Evolutionary conservation across 352 stramenopile species (phyloP).

Genomic region (Pythium coloratum): DNA sequence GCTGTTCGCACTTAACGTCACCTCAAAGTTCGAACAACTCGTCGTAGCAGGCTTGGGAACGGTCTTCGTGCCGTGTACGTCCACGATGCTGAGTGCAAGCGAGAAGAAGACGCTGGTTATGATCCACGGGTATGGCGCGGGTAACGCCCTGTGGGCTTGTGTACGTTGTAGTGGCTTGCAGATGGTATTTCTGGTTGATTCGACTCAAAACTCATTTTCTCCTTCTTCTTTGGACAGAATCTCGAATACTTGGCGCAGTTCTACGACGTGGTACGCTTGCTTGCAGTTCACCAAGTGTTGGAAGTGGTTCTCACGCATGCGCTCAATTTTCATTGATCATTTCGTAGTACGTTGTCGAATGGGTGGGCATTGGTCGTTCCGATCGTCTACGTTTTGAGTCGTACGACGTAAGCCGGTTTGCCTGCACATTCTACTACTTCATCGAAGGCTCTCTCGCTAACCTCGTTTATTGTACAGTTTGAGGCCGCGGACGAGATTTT

Average conservation of each 20-base stretch:
- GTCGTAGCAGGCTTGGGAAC: conserved; percentile 59
- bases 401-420: conserved; percentile 37
- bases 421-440: too few relatives aligned
- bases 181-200: too few relatives aligned
- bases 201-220: too few relatives aligned
- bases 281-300: too few relatives aligned
- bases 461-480: conserved; percentile 26
- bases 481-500: conserved; percentile 55
- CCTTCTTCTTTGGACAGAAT: conserved; percentile 32
- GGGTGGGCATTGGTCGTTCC: conserved; percentile 55
- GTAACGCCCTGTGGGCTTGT: conserved; percentile 63
- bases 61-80: conserved; percentile 46
- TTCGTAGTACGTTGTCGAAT: conserved; percentile 60
- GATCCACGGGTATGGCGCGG: conserved; percentile 54
- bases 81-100: conserved; percentile 4
- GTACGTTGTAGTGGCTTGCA: conserved; percentile 25
- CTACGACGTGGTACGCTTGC: conserved; percentile 47
- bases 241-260: conserved; percentile 47
- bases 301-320: too few relatives aligned
- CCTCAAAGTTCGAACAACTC: conserved; percentile 35
- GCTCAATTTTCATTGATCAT: too few relatives aligned
- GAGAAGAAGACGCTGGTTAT: conserved; percentile 42
- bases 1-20: conserved; percentile 40
- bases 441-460: too few relatives aligned
- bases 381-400: conserved; percentile 49